Evolutionary conservation across 495 filamentous ascomycete species (phyloP).

Genomic region (Daldinia childiae): DNA sequence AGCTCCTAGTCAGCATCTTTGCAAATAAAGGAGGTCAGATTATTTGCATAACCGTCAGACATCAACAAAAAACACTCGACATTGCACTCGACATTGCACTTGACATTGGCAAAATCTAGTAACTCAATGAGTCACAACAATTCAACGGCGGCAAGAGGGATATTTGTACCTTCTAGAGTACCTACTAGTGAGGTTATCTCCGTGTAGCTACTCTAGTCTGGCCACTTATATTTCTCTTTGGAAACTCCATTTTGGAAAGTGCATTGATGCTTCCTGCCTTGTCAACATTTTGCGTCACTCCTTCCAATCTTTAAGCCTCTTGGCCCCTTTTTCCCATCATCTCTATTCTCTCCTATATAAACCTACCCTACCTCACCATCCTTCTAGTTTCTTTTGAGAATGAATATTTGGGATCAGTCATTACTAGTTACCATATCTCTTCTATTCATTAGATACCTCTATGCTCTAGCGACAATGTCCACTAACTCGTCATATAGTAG

Average conservation of each 20-base stretch:
- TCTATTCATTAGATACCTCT: background rate
- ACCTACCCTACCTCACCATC: background rate
- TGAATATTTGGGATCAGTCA: background rate
- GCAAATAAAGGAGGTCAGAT: background rate
- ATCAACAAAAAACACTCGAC: no score
- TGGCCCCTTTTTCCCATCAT: background rate
- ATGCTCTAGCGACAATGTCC: background rate
- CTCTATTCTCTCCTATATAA: background rate
- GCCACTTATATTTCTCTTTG: background rate
- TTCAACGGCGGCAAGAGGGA: background rate
- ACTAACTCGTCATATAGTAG: constrained; percentile 6
- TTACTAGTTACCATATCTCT: background rate
- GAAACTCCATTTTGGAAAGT: background rate
- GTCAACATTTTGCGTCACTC: background rate
- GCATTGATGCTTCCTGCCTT: background rate
- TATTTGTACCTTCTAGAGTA: background rate
- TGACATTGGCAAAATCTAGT: background rate
- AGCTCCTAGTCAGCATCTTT: background rate
- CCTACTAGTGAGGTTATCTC: background rate
- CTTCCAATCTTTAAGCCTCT: background rate
- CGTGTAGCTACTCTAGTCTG: background rate
- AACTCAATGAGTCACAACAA: background rate
- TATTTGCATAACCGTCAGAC: background rate
- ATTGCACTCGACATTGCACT: no score
- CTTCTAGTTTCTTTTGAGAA: background rate